Evolutionary conservation across 352 stramenopile genomes (phyloP).

Genomic region (Phytophthora tubulina): DNA sequence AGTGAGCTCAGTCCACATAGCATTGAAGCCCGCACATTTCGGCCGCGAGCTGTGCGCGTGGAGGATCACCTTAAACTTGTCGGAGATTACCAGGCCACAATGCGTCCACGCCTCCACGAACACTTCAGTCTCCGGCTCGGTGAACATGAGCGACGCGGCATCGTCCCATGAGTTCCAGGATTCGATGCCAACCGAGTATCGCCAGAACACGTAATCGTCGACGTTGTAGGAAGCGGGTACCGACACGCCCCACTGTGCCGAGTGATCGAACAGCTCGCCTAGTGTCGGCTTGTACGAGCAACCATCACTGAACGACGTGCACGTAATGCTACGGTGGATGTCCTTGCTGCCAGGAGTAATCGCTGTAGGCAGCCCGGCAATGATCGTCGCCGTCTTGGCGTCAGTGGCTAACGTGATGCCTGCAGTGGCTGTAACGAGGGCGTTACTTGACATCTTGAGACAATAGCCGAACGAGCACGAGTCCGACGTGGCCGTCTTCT

Average conservation of each 20-base stretch:
- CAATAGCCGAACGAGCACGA: constrained; percentile 29
- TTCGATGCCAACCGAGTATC: constrained; percentile 44
- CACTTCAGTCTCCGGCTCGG: constrained; percentile 39
- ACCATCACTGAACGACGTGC: constrained; percentile 12
- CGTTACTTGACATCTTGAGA: constrained; percentile 10
- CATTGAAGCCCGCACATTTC: constrained; percentile 19
- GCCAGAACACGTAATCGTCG: constrained; percentile 52
- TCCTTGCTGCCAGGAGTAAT: constrained; percentile 1
- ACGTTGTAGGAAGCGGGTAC: constrained; percentile 8
- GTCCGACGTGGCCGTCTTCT: constrained; percentile 19
- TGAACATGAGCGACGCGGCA: constrained; percentile 32
- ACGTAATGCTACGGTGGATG: constrained; percentile 31
- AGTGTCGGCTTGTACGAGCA: constrained; percentile 28
- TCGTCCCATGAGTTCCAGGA: constrained; percentile 23
- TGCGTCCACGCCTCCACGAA: constrained; percentile 66
- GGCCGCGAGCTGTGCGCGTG: constrained; percentile 43
- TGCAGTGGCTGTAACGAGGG: constrained; percentile 13
- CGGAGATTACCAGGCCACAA: constrained; percentile 43
- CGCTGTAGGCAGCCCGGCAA: constrained; percentile 16
- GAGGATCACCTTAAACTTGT: constrained; percentile 46
- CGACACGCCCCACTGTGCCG: constrained; percentile 1
- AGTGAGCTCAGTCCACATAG: constrained; percentile 28
- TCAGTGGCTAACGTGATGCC: background rate
- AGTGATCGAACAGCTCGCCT: constrained; percentile 16
- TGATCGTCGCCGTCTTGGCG: constrained; percentile 9